A percentile compares a stretch with the other conserved stretches of the same genome.
These are phyloP conservation scores for Asterophora parasitica DNA, from an alignment of 768 basidiomycete genomes.

Conservation along the genomic window DNA sequence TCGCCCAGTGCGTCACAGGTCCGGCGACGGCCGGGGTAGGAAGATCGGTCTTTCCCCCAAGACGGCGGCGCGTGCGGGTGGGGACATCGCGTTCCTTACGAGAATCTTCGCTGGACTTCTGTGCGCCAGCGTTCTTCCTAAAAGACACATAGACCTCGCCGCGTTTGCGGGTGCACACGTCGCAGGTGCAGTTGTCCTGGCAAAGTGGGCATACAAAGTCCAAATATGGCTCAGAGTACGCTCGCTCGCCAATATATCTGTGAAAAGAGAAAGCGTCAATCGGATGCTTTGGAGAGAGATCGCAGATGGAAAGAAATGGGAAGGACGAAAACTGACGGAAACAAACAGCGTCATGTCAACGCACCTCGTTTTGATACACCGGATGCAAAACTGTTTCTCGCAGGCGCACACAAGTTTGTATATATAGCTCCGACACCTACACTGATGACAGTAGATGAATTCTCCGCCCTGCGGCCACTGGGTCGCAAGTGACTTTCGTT, in stretches of 20 bases:
- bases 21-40: constrained; percentile 8
- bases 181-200: constrained; percentile 43
- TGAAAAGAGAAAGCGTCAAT: background rate
- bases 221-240: constrained; percentile 14
- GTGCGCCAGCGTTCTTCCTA: background rate
- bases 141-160: constrained; percentile 40
- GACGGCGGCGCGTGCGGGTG: background rate
- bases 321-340: constrained; percentile 1
- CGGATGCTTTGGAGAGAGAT: background rate
- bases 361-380: constrained; percentile 18
- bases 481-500: no score
- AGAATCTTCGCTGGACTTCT: background rate
- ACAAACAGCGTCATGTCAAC: no score
- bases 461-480: constrained; percentile 8
- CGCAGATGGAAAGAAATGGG: background rate
- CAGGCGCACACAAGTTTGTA: constrained; percentile 12
- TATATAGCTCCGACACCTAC: constrained; percentile 4
- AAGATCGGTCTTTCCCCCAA: constrained; percentile 8
- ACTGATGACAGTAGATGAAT: constrained; percentile 22
- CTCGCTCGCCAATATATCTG: constrained; percentile 24
- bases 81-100: background rate
- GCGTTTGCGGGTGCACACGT: constrained; percentile 35
- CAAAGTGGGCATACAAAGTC: constrained; percentile 43
- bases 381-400: constrained; percentile 16
- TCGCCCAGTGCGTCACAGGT: constrained; percentile 25